Percentiles rank a stretch among this genome's conserved stretches.
These are phyloP conservation scores for Boechera stricta DNA, from an alignment of 345 rosid species.

Conservation along the genomic window DNA sequence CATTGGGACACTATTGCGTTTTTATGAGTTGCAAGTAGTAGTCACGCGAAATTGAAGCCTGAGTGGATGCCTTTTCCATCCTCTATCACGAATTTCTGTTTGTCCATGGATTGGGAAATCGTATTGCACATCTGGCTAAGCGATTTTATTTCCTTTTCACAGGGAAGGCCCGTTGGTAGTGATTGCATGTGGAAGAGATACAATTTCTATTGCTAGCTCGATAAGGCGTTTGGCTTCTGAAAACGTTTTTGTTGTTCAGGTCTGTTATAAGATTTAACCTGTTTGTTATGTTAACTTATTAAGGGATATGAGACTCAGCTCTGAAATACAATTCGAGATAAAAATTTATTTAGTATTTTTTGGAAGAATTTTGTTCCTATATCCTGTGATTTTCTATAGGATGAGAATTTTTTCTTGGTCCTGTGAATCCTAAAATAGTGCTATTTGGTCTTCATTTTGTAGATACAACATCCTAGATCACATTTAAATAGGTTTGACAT, in stretches of 20 bases:
- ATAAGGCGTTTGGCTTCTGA: conserved; percentile 85
- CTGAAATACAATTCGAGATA: not conserved
- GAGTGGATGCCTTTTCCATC: not conserved
- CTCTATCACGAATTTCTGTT: not conserved
- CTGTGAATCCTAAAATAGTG: not conserved
- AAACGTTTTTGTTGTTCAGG: conserved; percentile 93
- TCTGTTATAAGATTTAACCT: conserved; percentile 38
- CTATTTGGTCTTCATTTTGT: conserved; percentile 21
- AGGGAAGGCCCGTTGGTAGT: conserved; percentile 97
- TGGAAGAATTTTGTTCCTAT: conserved; percentile 2
- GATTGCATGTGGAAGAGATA: conserved; percentile 95
- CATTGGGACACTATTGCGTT: not conserved
- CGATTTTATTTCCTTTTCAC: conserved; percentile 26
- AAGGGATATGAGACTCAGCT: conserved; percentile 1
- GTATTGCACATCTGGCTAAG: conserved; percentile 18
- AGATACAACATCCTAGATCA: conserved; percentile 98
- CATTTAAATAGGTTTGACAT: conserved; percentile 86
- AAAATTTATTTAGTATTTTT: not conserved
- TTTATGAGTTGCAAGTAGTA: conserved; percentile 4
- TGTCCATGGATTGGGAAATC: not conserved
- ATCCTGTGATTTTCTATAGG: conserved; percentile 2
- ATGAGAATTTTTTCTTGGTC: not conserved
- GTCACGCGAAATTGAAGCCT: not conserved
- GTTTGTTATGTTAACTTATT: conserved; percentile 17
- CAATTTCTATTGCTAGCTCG: conserved; percentile 86